phyloP scores from a whole-genome alignment of 345 rosid species.

The Populus euphratica region DNA sequence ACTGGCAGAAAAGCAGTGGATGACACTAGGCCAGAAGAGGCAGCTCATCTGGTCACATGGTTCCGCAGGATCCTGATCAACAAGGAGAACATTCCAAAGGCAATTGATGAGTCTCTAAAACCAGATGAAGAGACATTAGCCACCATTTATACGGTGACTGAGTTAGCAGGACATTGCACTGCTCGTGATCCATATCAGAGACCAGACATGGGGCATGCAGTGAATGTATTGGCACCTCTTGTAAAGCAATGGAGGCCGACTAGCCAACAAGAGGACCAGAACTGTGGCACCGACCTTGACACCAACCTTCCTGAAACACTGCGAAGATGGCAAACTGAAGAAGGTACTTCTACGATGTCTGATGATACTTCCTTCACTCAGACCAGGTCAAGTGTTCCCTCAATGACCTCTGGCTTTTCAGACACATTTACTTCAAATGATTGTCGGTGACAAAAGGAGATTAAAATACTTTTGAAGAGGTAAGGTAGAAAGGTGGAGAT shows the following conservation, averaged over 20 bases:
- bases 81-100: constrained; percentile 15
- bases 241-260: constrained; percentile 89
- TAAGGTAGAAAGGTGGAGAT: background rate
- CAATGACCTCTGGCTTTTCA: constrained; percentile 47
- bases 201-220: constrained; percentile 34
- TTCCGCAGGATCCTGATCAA: constrained; percentile 21
- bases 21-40: constrained; percentile 19
- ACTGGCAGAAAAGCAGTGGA: constrained; percentile 28
- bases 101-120: constrained; percentile 15
- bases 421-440: constrained; percentile 59
- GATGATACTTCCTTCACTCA: constrained; percentile 44
- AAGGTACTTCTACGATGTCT: constrained; percentile 61
- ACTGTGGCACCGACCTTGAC: constrained; percentile 53
- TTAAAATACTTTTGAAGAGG: background rate
- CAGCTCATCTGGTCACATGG: constrained; percentile 25
- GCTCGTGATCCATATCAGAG: constrained; percentile 21
- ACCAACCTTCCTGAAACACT: constrained; percentile 84
- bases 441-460: constrained; percentile 43
- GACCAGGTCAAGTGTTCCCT: constrained; percentile 56
- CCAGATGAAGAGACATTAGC: constrained; percentile 21
- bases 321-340: constrained; percentile 80
- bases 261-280: constrained; percentile 59
- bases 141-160: constrained; percentile 21
- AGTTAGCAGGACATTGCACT: constrained; percentile 32
- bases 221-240: constrained; percentile 24